Evolutionary conservation across 2,329 filamentous ascomycete genomes (phyloP).

Genomic region (Aureobasidium mangrovei): DNA sequence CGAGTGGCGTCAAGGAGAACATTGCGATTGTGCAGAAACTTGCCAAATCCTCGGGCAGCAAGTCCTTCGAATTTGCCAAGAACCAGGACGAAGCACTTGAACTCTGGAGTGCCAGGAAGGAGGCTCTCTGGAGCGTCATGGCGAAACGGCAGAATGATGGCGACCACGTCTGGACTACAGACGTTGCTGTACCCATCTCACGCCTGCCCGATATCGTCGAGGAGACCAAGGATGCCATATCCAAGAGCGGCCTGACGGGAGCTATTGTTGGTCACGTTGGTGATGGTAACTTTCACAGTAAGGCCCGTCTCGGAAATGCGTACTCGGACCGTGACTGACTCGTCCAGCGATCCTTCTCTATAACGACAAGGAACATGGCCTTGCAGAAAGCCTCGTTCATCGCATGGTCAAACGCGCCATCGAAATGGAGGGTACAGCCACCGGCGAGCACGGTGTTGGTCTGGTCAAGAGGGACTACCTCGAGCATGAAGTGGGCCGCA

Average conservation of each 20-base stretch:
- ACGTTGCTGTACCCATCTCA: constrained; percentile 70
- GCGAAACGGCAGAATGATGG: constrained; percentile 51
- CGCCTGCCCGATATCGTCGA: constrained; percentile 66
- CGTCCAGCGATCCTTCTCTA: constrained; percentile 51
- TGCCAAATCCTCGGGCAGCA: constrained; percentile 50
- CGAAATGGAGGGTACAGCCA: constrained; percentile 71
- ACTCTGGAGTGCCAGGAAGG: constrained; percentile 67
- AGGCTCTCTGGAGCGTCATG: constrained; percentile 65
- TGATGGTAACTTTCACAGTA: constrained; percentile 65
- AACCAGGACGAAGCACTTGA: constrained; percentile 56
- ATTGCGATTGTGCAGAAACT: constrained; percentile 57
- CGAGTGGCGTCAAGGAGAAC: constrained; percentile 67
- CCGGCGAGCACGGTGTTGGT: constrained; percentile 76
- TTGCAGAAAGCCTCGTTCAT: constrained; percentile 64
- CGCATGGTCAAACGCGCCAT: constrained; percentile 80
- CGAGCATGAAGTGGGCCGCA: constrained; percentile 64
- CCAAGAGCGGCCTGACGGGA: constrained; percentile 52
- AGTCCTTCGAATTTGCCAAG: constrained; percentile 61
- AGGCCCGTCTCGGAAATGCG: constrained; percentile 18
- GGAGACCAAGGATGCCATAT: constrained; percentile 61
- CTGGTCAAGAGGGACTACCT: constrained; percentile 80
- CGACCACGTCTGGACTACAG: constrained; percentile 68
- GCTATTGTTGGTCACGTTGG: constrained; percentile 66
- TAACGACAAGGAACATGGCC: constrained; percentile 56
- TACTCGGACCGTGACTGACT: constrained; percentile 1